A percentile compares a stretch with the other conserved stretches of the same genome.
Evolutionary conservation across 2,329 filamentous ascomycete species (phyloP).

Genomic region (Cucurbitaria berberidis): DNA sequence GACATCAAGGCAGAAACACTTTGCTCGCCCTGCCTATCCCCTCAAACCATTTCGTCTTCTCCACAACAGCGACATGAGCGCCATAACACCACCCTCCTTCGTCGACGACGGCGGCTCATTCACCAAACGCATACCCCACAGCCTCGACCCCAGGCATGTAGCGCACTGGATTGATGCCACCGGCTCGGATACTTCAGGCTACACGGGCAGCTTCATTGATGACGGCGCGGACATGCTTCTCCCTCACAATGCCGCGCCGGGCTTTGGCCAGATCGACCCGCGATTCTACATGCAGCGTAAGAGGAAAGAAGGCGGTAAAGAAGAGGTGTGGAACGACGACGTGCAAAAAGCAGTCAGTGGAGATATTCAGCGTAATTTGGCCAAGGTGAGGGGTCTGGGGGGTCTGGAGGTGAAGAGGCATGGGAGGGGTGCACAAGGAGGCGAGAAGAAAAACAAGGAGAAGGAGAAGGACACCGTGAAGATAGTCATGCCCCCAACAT

Average conservation of each 20-base stretch:
- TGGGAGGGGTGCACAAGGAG: background rate
- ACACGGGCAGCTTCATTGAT: conserved; percentile 38
- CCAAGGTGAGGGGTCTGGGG: conserved; percentile 11
- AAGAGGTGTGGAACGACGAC: conserved; percentile 23
- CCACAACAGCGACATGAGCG: conserved; percentile 16
- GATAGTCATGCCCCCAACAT: conserved; percentile 23
- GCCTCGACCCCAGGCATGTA: conserved; percentile 7
- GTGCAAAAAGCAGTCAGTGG: conserved; percentile 30
- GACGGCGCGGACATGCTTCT: conserved; percentile 33
- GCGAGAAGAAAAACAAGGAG: conserved; percentile 15
- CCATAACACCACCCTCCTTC: conserved; percentile 24
- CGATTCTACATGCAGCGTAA: conserved; percentile 22
- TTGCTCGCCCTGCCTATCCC: background rate
- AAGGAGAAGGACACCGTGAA: conserved; percentile 18
- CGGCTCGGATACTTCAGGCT: conserved; percentile 15
- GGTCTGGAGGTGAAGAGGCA: conserved; percentile 11
- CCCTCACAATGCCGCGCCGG: background rate
- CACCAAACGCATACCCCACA: conserved; percentile 18
- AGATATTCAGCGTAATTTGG: conserved; percentile 27
- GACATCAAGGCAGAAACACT: background rate
- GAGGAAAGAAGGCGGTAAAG: background rate
- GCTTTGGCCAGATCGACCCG: conserved; percentile 24
- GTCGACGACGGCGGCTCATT: conserved; percentile 33
- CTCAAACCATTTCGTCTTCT: background rate
- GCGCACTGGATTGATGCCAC: conserved; percentile 16